Evolutionary conservation across 2,329 filamentous ascomycete genomes (phyloP).

Genomic region (Nemania abortiva): DNA sequence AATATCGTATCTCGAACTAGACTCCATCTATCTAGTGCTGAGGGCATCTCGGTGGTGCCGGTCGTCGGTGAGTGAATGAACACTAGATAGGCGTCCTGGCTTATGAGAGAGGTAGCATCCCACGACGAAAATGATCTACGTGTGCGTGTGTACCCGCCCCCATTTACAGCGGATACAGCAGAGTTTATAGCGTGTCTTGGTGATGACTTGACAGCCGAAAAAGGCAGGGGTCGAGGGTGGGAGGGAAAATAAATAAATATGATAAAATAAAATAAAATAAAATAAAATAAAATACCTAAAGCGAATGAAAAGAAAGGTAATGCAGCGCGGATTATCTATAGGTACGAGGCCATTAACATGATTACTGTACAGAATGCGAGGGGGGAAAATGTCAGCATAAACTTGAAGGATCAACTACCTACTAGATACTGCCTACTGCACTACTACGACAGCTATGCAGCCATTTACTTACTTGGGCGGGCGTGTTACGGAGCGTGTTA

Average conservation of each 20-base stretch:
- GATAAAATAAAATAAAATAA: not conserved
- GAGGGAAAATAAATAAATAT: not conserved
- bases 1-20: not conserved
- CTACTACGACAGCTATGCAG: not conserved
- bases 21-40: slow-evolving; percentile 23
- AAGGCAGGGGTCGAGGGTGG: not conserved
- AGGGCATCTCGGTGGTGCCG: slow-evolving; percentile 27
- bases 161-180: slow-evolving; percentile 13
- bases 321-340: slow-evolving; percentile 20
- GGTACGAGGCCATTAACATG: slow-evolving; percentile 23
- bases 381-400: slow-evolving; percentile 29
- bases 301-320: not conserved
- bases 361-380: slow-evolving; percentile 33
- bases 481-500: slow-evolving; percentile 14
- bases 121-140: slow-evolving; percentile 15
- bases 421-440: not conserved
- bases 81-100: slow-evolving; percentile 3
- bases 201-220: not conserved
- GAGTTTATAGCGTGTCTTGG: slow-evolving; percentile 12
- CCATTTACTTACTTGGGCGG: not conserved
- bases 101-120: slow-evolving; percentile 6
- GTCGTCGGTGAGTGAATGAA: slow-evolving; percentile 17
- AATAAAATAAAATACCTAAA: not conserved
- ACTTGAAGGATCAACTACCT: slow-evolving; percentile 29
- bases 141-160: slow-evolving; percentile 6